Percentiles rank a stretch among this genome's conserved stretches.
phyloP scores from a whole-genome alignment of 2,329 filamentous ascomycete species.

The Aureobasidium sp. region DNA sequence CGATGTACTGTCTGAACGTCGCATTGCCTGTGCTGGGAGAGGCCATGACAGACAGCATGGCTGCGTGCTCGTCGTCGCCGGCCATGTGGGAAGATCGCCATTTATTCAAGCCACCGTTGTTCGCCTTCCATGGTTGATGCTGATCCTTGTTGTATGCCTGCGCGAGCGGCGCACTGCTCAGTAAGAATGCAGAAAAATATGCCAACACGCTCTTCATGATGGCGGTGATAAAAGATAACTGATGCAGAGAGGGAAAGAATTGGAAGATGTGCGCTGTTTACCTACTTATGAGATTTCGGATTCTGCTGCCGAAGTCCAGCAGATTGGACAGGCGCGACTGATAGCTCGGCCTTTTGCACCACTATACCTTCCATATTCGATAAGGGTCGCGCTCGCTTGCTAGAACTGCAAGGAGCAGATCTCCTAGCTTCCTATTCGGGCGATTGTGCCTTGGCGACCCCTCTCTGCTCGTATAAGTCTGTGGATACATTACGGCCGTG shows the following conservation, averaged over 20 bases:
- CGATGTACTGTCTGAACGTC: conserved; percentile 48
- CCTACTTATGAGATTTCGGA: not conserved
- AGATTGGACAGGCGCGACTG: not conserved
- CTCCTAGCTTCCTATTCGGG: not conserved
- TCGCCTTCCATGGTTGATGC: not conserved
- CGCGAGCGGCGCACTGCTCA: not conserved
- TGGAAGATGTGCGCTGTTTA: not conserved
- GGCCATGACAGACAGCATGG: not conserved
- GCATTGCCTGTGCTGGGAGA: conserved; percentile 15
- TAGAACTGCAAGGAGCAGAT: not conserved
- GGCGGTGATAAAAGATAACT: not conserved
- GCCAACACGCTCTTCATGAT: conserved; percentile 2
- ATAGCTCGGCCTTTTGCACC: not conserved
- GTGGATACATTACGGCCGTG: not conserved
- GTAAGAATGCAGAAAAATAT: conserved; percentile 4
- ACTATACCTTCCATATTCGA: not conserved
- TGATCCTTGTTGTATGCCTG: not conserved
- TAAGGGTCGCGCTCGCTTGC: not conserved
- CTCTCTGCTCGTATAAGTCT: not conserved
- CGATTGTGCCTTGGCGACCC: not conserved
- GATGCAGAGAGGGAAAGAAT: not conserved
- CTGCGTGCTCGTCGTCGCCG: not conserved
- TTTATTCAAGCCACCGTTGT: not conserved
- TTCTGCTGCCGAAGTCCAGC: not conserved
- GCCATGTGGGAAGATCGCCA: not conserved